Evolutionary conservation across 2,329 filamentous ascomycete genomes (phyloP).

Genomic region (Neonectria hederae): DNA sequence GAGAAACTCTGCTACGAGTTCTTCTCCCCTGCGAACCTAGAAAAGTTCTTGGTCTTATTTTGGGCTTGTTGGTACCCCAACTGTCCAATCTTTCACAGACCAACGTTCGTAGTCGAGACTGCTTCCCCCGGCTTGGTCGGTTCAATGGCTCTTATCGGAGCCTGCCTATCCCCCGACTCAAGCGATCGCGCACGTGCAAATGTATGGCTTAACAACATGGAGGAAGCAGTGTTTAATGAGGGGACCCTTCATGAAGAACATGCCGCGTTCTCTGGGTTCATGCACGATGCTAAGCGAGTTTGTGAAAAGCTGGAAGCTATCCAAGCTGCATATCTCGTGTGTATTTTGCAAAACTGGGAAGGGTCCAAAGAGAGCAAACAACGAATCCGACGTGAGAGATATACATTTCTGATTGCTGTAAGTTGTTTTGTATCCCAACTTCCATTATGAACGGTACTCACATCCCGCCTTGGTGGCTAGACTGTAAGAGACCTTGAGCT

Average conservation of each 20-base stretch:
- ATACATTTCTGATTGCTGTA: background rate
- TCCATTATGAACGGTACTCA: background rate
- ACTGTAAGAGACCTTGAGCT: slow-evolving; percentile 1
- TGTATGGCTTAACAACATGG: slow-evolving; percentile 10
- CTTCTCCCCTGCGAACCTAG: slow-evolving; percentile 2
- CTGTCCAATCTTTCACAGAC: slow-evolving; percentile 2
- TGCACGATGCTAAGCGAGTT: background rate
- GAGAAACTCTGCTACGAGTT: background rate
- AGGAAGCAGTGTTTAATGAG: background rate
- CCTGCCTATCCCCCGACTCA: slow-evolving; percentile 6
- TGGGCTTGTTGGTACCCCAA: slow-evolving; percentile 11
- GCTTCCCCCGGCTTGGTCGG: background rate
- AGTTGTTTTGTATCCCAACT: background rate
- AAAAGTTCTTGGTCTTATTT: background rate
- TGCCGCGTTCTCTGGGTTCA: background rate
- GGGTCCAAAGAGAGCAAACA: background rate
- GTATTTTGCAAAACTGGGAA: slow-evolving; percentile 6
- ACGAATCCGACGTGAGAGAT: slow-evolving; percentile 4
- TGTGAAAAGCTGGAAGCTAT: background rate
- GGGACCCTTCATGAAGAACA: background rate
- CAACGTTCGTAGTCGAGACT: background rate
- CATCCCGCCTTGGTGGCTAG: background rate
- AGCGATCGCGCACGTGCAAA: background rate
- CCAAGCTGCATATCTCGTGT: slow-evolving; percentile 7
- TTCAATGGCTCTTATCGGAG: slow-evolving; percentile 5